phyloP scores from a whole-genome alignment of 2,329 filamentous ascomycete species.

The Cercospora canescens region DNA sequence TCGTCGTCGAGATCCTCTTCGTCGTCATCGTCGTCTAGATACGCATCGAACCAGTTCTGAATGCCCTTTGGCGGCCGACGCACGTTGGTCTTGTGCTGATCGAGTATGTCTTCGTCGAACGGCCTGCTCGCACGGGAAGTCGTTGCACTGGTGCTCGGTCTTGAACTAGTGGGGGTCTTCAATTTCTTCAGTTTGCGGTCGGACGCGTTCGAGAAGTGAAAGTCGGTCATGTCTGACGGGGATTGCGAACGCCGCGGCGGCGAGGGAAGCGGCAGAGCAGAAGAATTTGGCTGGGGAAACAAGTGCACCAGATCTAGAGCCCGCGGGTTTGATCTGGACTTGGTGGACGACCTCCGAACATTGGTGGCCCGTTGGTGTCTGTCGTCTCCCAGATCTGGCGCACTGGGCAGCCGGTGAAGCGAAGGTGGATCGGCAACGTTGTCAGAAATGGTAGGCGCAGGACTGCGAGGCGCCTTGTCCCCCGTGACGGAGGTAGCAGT shows the following conservation, averaged over 20 bases:
- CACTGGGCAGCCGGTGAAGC: slow-evolving; percentile 12
- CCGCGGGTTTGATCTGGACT: slow-evolving; percentile 4
- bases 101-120: slow-evolving; percentile 42
- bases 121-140: slow-evolving; percentile 12
- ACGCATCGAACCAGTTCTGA: slow-evolving; percentile 53
- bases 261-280: slow-evolving; percentile 36
- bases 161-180: slow-evolving; percentile 1
- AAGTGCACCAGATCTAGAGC: slow-evolving; percentile 45
- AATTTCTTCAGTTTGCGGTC: slow-evolving; percentile 7
- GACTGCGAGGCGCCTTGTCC: slow-evolving; percentile 45
- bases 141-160: slow-evolving; percentile 15
- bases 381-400: slow-evolving; percentile 5
- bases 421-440: slow-evolving; percentile 21
- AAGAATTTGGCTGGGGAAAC: slow-evolving; percentile 36
- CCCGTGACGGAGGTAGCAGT: slow-evolving; percentile 46
- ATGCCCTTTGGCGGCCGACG: slow-evolving; percentile 50
- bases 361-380: slow-evolving; percentile 12
- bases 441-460: slow-evolving; percentile 30
- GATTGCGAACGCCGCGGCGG: slow-evolving; percentile 43
- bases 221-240: slow-evolving; percentile 40
- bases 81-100: slow-evolving; percentile 50
- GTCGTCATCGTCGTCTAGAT: slow-evolving; percentile 31
- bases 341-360: slow-evolving; percentile 16
- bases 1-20: slow-evolving; percentile 23
- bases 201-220: slow-evolving; percentile 4